Conservation (phyloP, 768 basidiomycete genomes). For the Leccinum disarticulatum region DNA sequence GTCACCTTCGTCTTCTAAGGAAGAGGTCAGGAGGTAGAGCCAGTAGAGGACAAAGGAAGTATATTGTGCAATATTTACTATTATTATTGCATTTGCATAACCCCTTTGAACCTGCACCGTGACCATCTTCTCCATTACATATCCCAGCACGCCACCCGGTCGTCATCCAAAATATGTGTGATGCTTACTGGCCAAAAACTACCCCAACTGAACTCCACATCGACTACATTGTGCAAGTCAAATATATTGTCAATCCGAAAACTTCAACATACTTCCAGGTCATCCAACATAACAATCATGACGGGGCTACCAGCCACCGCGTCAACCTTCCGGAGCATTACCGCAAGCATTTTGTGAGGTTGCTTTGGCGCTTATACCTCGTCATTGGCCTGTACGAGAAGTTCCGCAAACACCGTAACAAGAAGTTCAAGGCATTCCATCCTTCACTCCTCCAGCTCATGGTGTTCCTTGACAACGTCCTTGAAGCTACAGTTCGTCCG, state of each 20-base stretch:
- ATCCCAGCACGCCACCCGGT: no score
- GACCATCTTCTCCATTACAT: no score
- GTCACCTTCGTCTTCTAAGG: constrained; percentile 17
- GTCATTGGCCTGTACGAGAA: not conserved
- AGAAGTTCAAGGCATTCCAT: not conserved
- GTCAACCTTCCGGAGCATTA: not conserved
- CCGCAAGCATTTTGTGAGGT: not conserved
- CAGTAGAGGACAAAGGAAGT: no score
- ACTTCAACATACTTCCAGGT: not conserved
- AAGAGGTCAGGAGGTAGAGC: not conserved
- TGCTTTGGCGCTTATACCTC: not conserved
- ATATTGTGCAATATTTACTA: no score
- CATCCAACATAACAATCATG: not conserved
- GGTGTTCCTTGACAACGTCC: not conserved
- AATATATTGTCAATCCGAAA: not conserved
- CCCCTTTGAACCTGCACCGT: no score
- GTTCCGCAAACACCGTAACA: not conserved
- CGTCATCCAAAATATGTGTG: not conserved
- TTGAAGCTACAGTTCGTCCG: not conserved
- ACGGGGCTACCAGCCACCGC: not conserved
- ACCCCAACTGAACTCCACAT: not conserved
- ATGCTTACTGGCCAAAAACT: not conserved
- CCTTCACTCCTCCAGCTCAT: not conserved
- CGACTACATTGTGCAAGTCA: not conserved
- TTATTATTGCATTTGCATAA: no score